Base-by-base conservation (phyloP, 108 stramenopile genomes). In the Hondaea fermentalgiana region DNA sequence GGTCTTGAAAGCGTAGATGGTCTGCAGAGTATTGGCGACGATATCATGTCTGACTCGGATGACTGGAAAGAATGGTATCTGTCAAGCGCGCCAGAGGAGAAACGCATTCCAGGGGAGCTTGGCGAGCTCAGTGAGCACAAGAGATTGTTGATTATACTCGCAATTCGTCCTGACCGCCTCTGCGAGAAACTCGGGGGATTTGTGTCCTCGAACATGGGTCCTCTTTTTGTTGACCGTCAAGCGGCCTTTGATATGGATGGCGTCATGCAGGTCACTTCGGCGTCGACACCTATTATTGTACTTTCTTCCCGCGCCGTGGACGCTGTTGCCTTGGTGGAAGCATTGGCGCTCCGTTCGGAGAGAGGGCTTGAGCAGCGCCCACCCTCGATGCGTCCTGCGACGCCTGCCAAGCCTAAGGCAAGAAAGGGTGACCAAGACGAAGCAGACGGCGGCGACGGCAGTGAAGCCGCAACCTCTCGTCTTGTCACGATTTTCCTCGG, bases 241-340 rank as follows among this genome's bases (percentile, higher is more conserved):
- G 92, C 95, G 35, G 64, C 35, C 25, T 96, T 96, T 87, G 92
- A 95, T 89, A 95, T 96, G 95, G 89, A 89, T 14, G 57, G 57
- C 53, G 93, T 93, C 4, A 95, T 89, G 60, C 72, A 59, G 29
- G 95, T 95, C 89, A 94, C 95, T 1, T 90, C 88, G 57, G 92
- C 93, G 44, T 53, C 90, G 42, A 95, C 94, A 12, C 95, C 96
- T 8, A 90, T 94, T 60, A 95, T 96, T 91, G 95, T 96, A 49
- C 95, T 96, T 19, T 92, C 95, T 12, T 96, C 95, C 71, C 94
- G 95, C 5, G 96, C 95, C 57, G 95, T 96, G 43, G 96, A 96
- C 72, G 95, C 96, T 19, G 95, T 95, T 5, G 94, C 93, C 5
- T 94, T 94, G 95, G 95, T 96, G 42, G 95, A 96, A 87, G 89